A percentile compares a stretch with the other conserved stretches of the same genome.
phyloP scores from a whole-genome alignment of 495 filamentous ascomycete species.

The Trichoderma erinaceum region DNA sequence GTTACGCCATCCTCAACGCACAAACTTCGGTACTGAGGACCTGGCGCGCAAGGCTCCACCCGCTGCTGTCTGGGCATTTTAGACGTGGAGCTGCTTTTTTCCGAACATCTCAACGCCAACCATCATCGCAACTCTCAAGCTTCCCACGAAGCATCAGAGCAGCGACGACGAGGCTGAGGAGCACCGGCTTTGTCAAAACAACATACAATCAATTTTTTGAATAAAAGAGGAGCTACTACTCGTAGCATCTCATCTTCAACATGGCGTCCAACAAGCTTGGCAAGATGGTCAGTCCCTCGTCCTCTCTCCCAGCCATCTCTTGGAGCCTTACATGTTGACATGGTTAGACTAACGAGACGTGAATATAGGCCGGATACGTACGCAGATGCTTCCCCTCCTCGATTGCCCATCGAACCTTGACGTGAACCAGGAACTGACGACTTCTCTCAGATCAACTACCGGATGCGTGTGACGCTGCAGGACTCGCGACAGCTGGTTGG shows the following conservation, averaged over 20 bases:
- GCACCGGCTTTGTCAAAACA: constrained; percentile 24
- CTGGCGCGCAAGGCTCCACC: neutral
- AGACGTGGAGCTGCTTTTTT: constrained; percentile 6
- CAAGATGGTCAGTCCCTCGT: constrained; percentile 82
- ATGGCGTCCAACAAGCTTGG: constrained; percentile 94
- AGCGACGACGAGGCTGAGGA: constrained; percentile 13
- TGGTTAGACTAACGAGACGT: constrained; percentile 57
- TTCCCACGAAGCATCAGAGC: constrained; percentile 10
- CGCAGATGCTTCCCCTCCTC: constrained; percentile 36
- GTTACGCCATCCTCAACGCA: neutral
- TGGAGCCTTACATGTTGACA: constrained; percentile 51
- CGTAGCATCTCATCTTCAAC: constrained; percentile 53
- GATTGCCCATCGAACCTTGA: constrained; percentile 15
- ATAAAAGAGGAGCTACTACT: constrained; percentile 49
- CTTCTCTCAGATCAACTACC: constrained; percentile 81
- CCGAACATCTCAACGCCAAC: neutral
- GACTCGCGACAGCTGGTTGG: constrained; percentile 96
- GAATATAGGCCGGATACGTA: constrained; percentile 88
- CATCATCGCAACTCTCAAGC: constrained; percentile 2
- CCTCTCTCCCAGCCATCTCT: constrained; percentile 25
- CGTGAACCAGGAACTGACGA: constrained; percentile 29
- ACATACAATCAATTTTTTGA: constrained; percentile 47
- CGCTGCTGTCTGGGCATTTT: neutral
- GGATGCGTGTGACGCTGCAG: constrained; percentile 93
- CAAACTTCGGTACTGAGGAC: neutral